Evolutionary conservation across 1,284 basidiomycete genomes (phyloP), one percentile per base, ranked within the genome.

Genomic region (Peniophora sp.): DNA sequence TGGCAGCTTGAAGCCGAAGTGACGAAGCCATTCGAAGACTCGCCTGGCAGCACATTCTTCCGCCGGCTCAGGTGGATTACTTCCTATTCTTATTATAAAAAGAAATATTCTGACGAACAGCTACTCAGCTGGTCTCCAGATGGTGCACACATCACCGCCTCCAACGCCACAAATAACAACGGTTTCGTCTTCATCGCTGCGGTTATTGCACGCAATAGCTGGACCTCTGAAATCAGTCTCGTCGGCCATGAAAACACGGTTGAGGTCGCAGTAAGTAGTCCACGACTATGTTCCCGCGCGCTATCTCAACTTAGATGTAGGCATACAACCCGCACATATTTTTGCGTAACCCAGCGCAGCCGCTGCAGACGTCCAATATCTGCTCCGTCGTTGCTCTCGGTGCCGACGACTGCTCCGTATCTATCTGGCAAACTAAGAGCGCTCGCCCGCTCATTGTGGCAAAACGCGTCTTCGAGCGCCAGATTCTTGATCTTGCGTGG

Each of bases 231-330:
- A 53, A 93, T 95, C 49, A 93, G 89, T 56, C 77, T 99, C 49
- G 95, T 99, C 41, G 96, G 96, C 0, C 96, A 99, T 63, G 92
- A 96, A 65, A 97, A 98, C 61, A 96, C 94, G 0, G 89, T 99
- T n/a, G 89, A 97, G 70, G 94, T 97, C 45, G 90, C 92, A 17
- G 91, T 91, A 62, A 61, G 87, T 64, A 45, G 45, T 22, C 19
- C 49, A 58, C 46, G 50, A 55, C 32, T 60, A 56, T 34, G 50
- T 41, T 36, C n/a, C 34, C 34, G 34, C n/a, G 10, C 38, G 27
- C 27, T 10, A 53, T 63, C 48, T 63, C 50, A 44, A 39, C 12
- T 39, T 45, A 44, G n/a, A 27, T 19, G 14, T 44, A 92, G 88
- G 75, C 88, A 0, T 97, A 97, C 65, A 96, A 95, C 62, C 94